Evolutionary conservation across 352 stramenopile genomes (phyloP).

Genomic region (Paralagenidium karlingii): DNA sequence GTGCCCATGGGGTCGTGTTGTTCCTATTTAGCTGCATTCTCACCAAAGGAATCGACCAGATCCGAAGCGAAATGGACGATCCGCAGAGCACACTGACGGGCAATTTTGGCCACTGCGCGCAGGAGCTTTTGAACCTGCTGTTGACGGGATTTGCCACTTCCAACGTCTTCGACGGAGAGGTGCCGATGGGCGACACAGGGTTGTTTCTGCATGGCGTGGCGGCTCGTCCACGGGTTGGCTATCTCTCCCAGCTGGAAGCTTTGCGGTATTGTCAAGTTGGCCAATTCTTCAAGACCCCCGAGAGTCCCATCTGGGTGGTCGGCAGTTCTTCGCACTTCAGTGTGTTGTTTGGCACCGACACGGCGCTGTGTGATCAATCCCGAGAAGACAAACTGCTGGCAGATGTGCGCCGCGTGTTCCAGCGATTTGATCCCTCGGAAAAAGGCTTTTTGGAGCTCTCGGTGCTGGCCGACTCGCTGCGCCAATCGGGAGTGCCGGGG

Average conservation of each 20-base stretch:
- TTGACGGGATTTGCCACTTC: constrained; percentile 63
- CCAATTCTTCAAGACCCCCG: constrained; percentile 82
- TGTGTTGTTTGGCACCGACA: constrained; percentile 70
- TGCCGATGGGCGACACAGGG: constrained; percentile 64
- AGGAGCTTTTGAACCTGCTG: constrained; percentile 82
- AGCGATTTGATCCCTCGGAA: constrained; percentile 77
- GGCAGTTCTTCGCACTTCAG: constrained; percentile 86
- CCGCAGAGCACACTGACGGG: constrained; percentile 32
- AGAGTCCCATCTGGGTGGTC: constrained; percentile 84
- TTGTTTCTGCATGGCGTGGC: constrained; percentile 54
- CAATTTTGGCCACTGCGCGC: constrained; percentile 66
- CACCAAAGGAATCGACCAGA: constrained; percentile 24
- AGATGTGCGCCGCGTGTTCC: constrained; percentile 81
- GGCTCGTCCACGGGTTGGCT: constrained; percentile 46
- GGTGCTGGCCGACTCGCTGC: constrained; percentile 42
- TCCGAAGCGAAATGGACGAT: constrained; percentile 72
- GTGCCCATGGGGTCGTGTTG: constrained; percentile 40
- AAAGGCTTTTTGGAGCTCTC: constrained; percentile 75
- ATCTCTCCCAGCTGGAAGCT: constrained; percentile 84
- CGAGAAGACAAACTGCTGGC: constrained; percentile 69
- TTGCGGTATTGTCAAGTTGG: constrained; percentile 86
- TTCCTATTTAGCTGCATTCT: constrained; percentile 59
- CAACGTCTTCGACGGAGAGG: constrained; percentile 74
- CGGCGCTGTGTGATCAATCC: constrained; percentile 40
- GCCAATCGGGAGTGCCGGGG: constrained; percentile 40